Evolutionary conservation across 1,284 basidiomycete species (phyloP).

Genomic region (Ustilago tritici): DNA sequence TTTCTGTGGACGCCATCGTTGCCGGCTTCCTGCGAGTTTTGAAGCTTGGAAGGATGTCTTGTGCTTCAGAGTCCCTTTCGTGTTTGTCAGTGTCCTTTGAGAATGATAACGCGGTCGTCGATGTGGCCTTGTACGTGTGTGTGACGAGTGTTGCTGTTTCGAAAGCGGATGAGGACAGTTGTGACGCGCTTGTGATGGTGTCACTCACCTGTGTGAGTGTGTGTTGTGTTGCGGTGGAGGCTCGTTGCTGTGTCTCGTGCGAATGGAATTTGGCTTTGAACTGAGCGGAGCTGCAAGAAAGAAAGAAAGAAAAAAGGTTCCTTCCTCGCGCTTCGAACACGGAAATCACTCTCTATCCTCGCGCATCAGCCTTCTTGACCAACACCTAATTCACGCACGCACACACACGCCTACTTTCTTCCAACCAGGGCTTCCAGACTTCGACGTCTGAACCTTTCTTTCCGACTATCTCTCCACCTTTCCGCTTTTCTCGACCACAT

Average conservation of each 20-base stretch:
- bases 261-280: constrained; percentile 5
- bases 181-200: constrained; percentile 16
- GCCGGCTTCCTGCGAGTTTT: not conserved
- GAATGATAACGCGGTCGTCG: not conserved
- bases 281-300: too few relatives aligned
- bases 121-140: too few relatives aligned
- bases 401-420: constrained; percentile 14
- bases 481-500: not conserved
- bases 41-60: not conserved
- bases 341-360: constrained; percentile 4
- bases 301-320: constrained; percentile 48
- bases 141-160: not conserved
- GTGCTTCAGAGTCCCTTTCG: too few relatives aligned
- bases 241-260: constrained; percentile 32
- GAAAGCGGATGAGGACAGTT: not conserved
- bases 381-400: constrained; percentile 16
- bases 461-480: not conserved
- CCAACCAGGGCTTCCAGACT: not conserved
- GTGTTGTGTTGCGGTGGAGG: constrained; percentile 33
- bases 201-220: not conserved
- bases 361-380: constrained; percentile 11
- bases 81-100: too few relatives aligned
- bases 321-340: constrained; percentile 45
- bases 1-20: constrained; percentile 41
- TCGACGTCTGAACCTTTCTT: not conserved